Evolutionary conservation across 495 filamentous ascomycete species (phyloP).

Genomic region (Massariosphaeria phaeospora): DNA sequence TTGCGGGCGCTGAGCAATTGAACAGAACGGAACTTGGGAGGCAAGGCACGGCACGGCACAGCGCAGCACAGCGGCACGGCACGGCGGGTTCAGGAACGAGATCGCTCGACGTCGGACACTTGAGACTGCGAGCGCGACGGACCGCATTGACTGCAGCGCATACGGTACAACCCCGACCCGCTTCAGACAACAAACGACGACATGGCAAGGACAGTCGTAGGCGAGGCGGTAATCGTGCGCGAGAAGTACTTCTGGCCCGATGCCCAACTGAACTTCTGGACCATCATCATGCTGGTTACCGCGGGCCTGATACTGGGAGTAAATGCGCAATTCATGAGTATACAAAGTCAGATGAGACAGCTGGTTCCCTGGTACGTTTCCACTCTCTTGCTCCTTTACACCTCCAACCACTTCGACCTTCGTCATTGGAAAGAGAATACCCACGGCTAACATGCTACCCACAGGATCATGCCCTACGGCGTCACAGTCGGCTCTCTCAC

Average conservation of each 20-base stretch:
- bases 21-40: no score
- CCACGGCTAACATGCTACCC: neutral
- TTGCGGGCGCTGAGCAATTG: no score
- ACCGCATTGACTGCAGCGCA: no score
- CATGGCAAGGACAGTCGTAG: conserved; percentile 33
- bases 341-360: conserved; percentile 66
- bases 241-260: conserved; percentile 90
- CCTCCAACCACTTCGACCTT: neutral
- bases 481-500: conserved; percentile 49
- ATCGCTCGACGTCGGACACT: no score
- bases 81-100: no score
- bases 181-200: neutral
- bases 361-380: conserved; percentile 73
- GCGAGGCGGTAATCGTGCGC: conserved; percentile 40
- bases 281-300: conserved; percentile 77
- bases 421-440: neutral
- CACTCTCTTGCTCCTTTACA: neutral
- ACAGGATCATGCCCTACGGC: conserved; percentile 92
- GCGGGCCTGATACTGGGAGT: conserved; percentile 77
- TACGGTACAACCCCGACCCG: no score
- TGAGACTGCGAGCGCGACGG: no score
- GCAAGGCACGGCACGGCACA: no score
- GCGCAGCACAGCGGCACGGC: no score
- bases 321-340: conserved; percentile 75
- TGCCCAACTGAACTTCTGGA: conserved; percentile 86